Percentiles rank a stretch among this genome's conserved stretches.
Evolutionary conservation across 192 early-diverging fungal genomes (phyloP).

Genomic region (Bifiguratus adelaidae): DNA sequence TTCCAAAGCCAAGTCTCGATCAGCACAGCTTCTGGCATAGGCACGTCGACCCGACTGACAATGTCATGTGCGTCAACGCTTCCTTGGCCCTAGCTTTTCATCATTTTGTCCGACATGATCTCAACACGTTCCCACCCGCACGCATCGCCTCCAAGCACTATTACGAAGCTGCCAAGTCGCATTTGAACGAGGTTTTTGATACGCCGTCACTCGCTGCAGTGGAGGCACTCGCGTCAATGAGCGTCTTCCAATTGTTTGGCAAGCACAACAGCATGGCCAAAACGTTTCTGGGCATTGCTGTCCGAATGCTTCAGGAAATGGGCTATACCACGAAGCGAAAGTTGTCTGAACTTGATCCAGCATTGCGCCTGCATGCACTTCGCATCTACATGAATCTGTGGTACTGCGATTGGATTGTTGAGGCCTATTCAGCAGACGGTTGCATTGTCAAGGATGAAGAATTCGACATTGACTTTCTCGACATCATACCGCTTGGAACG

Average conservation of each 20-base stretch:
- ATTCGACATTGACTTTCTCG: conserved; percentile 18
- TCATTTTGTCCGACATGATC: conserved; percentile 19
- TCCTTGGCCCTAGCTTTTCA: conserved; percentile 20
- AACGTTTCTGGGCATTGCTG: conserved; percentile 13
- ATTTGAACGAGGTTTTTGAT: conserved; percentile 22
- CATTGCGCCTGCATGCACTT: conserved; percentile 10
- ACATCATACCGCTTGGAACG: conserved; percentile 11
- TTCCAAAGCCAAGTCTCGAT: conserved; percentile 16
- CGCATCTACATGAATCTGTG: conserved; percentile 15
- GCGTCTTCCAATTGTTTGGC: conserved; percentile 16
- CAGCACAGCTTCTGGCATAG: conserved; percentile 22
- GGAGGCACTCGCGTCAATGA: conserved; percentile 16
- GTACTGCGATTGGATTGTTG: conserved; percentile 12
- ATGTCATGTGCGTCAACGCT: conserved; percentile 21
- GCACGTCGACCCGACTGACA: conserved; percentile 12
- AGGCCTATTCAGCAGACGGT: conserved; percentile 12
- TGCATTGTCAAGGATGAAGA: conserved; percentile 10
- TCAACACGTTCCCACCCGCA: conserved; percentile 10
- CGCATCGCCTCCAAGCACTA: conserved; percentile 6
- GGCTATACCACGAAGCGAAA: conserved; percentile 10
- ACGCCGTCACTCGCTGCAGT: conserved; percentile 15
- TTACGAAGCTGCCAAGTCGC: no score
- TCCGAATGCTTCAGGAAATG: conserved; percentile 18
- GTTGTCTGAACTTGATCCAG: conserved; percentile 4
- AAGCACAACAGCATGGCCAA: conserved; percentile 17